Percentiles rank a stretch among this genome's conserved stretches.
Evolutionary conservation across 176 grass and related monocot genomes (phyloP).

Genomic region (Carex littledalei): DNA sequence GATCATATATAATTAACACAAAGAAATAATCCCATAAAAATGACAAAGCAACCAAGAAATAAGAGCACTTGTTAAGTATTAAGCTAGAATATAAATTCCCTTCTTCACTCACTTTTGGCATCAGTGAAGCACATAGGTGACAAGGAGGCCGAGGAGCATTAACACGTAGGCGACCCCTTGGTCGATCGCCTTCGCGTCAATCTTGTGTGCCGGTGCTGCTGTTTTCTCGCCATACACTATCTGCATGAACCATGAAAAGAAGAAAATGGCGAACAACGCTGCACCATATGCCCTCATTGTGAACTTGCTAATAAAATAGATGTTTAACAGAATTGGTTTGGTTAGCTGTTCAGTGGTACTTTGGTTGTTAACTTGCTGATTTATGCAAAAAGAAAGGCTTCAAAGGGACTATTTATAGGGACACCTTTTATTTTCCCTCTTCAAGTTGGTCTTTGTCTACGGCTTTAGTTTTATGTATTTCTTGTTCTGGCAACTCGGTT

Average conservation of each 20-base stretch:
- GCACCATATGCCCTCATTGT: neutral
- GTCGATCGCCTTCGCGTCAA: constrained; percentile 49
- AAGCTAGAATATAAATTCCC: neutral
- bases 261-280: neutral
- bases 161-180: constrained; percentile 51
- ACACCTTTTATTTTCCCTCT: too few species aligned
- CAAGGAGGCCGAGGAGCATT: constrained; percentile 48
- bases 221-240: constrained; percentile 13
- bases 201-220: neutral
- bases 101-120: neutral
- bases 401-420: neutral
- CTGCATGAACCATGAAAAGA: neutral
- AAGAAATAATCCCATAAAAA: neutral
- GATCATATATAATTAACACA: neutral
- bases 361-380: neutral
- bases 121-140: constrained; percentile 57
- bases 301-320: neutral
- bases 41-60: neutral
- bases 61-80: neutral
- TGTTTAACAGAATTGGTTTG: neutral
- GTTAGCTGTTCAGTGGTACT: neutral
- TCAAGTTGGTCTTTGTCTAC: neutral
- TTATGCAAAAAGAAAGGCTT: neutral
- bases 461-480: too few species aligned
- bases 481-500: neutral